phyloP scores from a whole-genome alignment of 1,139 yeast genomes.

The Eremothecium coryli region DNA sequence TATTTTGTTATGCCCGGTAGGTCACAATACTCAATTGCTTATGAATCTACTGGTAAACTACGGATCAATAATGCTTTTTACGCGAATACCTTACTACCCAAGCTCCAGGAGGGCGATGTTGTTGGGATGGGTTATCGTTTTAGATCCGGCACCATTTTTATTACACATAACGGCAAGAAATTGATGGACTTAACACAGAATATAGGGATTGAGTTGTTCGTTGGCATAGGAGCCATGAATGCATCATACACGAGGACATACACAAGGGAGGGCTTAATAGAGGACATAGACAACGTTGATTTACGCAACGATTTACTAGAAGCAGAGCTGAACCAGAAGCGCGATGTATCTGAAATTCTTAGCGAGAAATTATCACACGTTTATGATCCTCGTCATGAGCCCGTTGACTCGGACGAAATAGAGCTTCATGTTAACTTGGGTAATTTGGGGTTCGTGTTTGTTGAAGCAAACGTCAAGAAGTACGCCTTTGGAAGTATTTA shows the following conservation, averaged over 20 bases:
- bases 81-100: conserved; percentile 67
- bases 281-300: conserved; percentile 29
- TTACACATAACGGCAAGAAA: conserved; percentile 85
- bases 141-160: conserved; percentile 70
- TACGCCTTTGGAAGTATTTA: conserved; percentile 81
- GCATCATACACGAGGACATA: conserved; percentile 31
- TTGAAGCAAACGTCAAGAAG: conserved; percentile 82
- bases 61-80: conserved; percentile 74
- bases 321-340: conserved; percentile 15
- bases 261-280: conserved; percentile 28
- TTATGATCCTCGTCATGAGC: conserved; percentile 18
- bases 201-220: conserved; percentile 62
- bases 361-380: conserved; percentile 19
- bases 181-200: conserved; percentile 77
- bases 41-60: conserved; percentile 76
- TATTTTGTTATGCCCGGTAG: conserved; percentile 78
- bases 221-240: conserved; percentile 29
- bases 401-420: conserved; percentile 26
- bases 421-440: conserved; percentile 78
- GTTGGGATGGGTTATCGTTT: conserved; percentile 87
- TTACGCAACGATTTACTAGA: conserved; percentile 18
- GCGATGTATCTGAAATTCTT: conserved; percentile 16
- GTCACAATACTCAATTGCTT: conserved; percentile 72
- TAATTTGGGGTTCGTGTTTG: conserved; percentile 84
- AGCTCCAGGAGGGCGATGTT: conserved; percentile 73